Evolutionary conservation across 495 filamentous ascomycete genomes (phyloP).

Genomic region (Penicilliopsis zonata): DNA sequence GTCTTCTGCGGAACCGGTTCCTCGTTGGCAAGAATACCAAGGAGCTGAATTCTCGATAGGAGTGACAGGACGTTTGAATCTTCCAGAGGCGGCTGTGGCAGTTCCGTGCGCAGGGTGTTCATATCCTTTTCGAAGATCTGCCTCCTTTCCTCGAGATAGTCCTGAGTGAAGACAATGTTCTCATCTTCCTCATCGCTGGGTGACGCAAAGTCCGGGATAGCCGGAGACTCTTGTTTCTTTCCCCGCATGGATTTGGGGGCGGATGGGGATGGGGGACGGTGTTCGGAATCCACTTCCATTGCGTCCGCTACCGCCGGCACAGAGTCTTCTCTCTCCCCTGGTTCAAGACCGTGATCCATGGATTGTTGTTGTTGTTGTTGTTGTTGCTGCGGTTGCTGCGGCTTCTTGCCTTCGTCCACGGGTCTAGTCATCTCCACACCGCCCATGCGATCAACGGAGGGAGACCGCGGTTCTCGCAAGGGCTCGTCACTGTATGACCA

Average conservation of each 20-base stretch:
- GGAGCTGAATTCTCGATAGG: slow-evolving; percentile 32
- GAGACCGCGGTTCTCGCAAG: slow-evolving; percentile 6
- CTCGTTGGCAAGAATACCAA: slow-evolving; percentile 27
- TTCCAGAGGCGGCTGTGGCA: slow-evolving; percentile 31
- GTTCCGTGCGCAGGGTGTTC: slow-evolving; percentile 27
- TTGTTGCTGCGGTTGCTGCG: too few relatives aligned
- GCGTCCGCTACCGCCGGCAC: slow-evolving; percentile 2
- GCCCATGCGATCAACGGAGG: slow-evolving; percentile 4
- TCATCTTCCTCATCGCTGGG: slow-evolving; percentile 36
- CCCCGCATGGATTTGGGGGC: slow-evolving; percentile 1
- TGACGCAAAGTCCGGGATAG: slow-evolving; percentile 21
- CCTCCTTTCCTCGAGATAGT: slow-evolving; percentile 38
- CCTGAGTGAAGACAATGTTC: slow-evolving; percentile 33
- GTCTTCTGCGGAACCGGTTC: slow-evolving; percentile 6
- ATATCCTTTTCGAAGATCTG: slow-evolving; percentile 35
- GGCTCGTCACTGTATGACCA: slow-evolving; percentile 10
- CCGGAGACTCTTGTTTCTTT: slow-evolving; percentile 1
- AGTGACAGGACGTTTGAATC: slow-evolving; percentile 32
- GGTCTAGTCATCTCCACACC: too few relatives aligned
- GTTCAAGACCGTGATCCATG: neutral
- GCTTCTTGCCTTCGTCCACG: too few relatives aligned
- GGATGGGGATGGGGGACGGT: too few relatives aligned
- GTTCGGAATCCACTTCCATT: too few relatives aligned
- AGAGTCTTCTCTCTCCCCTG: slow-evolving; percentile 3
- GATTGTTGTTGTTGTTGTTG: neutral